phyloP scores from a whole-genome alignment of 2,329 filamentous ascomycete species.

The Botrytis medusae region DNA sequence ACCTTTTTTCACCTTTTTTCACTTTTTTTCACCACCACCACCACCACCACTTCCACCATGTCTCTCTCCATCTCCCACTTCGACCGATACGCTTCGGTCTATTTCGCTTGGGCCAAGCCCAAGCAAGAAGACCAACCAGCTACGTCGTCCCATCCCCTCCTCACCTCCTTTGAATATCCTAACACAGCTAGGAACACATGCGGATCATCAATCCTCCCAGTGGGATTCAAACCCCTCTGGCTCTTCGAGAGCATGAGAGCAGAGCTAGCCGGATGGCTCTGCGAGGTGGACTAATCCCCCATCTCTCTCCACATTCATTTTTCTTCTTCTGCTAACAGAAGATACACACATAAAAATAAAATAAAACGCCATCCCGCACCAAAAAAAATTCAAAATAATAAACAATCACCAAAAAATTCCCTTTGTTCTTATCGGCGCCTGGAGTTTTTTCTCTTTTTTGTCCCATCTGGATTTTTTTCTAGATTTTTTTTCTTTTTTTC shows the following conservation, averaged over 20 bases:
- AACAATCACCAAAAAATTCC: not conserved
- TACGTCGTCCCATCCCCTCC: not conserved
- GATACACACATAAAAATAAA: not conserved
- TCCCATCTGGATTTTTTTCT: not conserved
- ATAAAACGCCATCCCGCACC: not conserved
- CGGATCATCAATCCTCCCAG: not conserved
- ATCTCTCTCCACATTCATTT: not conserved
- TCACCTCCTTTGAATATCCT: not conserved
- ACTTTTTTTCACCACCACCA: not conserved
- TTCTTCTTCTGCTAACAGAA: not conserved
- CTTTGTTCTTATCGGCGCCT: too few species aligned
- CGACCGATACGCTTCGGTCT: conserved; percentile 1
- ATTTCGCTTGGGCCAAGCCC: not conserved
- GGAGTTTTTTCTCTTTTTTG: not conserved
- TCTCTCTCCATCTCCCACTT: not conserved
- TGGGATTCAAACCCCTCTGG: not conserved
- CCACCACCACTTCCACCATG: not conserved
- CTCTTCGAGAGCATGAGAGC: not conserved
- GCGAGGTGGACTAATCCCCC: not conserved
- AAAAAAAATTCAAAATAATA: not conserved
- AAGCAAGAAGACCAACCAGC: not conserved
- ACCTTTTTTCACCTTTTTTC: not conserved
- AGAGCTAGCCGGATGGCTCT: not conserved
- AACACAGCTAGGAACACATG: not conserved
- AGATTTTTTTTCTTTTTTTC: not conserved